Evolutionary conservation across 2,329 filamentous ascomycete genomes (phyloP).

Genomic region (Simplicillium sp.): DNA sequence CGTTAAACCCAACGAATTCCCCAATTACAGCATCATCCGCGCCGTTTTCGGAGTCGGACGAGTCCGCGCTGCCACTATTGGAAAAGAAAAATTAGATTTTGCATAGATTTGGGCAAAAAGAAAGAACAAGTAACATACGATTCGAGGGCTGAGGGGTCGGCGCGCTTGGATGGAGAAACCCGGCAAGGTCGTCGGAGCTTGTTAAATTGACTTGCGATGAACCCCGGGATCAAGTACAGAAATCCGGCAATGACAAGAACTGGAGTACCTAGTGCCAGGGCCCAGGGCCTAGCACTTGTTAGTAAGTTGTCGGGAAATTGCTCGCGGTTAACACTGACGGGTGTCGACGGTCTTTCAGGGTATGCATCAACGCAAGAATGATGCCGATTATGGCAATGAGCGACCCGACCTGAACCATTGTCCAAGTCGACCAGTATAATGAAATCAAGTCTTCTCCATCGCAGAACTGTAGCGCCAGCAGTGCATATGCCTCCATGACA

Average conservation of each 20-base stretch:
- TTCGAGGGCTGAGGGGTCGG: not conserved
- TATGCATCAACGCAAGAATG: slow-evolving; percentile 41
- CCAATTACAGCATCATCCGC: slow-evolving; percentile 20
- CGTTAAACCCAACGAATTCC: slow-evolving; percentile 33
- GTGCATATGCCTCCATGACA: slow-evolving; percentile 44
- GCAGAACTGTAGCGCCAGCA: slow-evolving; percentile 48
- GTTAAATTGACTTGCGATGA: slow-evolving; percentile 24
- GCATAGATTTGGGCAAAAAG: too few relatives aligned
- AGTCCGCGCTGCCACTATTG: too few relatives aligned
- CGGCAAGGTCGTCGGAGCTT: slow-evolving; percentile 16
- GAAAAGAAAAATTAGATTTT: too few relatives aligned
- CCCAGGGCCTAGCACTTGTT: slow-evolving; percentile 36
- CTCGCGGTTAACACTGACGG: slow-evolving; percentile 30
- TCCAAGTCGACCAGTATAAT: slow-evolving; percentile 53
- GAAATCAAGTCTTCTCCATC: slow-evolving; percentile 51
- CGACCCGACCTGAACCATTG: slow-evolving; percentile 48
- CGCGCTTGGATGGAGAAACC: slow-evolving; percentile 3
- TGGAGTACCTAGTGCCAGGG: slow-evolving; percentile 48
- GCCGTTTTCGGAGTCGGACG: slow-evolving; percentile 15
- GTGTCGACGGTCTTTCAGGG: slow-evolving; percentile 37
- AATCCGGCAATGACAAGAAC: slow-evolving; percentile 49
- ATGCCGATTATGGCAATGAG: slow-evolving; percentile 50
- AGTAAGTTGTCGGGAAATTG: not conserved
- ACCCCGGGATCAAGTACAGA: slow-evolving; percentile 36
- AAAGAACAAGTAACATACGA: too few relatives aligned